Conservation (phyloP, 2,329 filamentous ascomycete genomes). For the Scytalidium sp. region DNA sequence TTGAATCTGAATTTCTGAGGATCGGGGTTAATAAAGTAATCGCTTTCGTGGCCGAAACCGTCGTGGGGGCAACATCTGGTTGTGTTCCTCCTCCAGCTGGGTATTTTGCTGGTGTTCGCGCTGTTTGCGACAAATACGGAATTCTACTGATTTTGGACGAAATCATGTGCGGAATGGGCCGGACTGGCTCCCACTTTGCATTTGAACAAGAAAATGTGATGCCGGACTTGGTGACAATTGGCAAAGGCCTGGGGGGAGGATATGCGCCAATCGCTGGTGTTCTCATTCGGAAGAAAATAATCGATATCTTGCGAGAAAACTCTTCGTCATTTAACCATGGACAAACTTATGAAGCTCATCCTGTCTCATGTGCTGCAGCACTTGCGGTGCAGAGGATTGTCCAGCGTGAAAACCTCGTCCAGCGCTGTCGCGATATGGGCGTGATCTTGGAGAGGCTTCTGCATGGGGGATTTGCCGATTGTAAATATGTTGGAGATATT, state of each 20-base stretch:
- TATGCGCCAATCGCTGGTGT: conserved; percentile 58
- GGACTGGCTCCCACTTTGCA: conserved; percentile 47
- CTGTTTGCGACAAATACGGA: conserved; percentile 65
- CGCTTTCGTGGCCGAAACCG: conserved; percentile 62
- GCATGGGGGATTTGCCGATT: conserved; percentile 32
- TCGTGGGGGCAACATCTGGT: conserved; percentile 65
- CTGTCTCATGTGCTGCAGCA: conserved; percentile 54
- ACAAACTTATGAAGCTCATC: conserved; percentile 55
- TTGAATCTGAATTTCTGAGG: conserved; percentile 56
- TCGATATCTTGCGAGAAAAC: conserved; percentile 29
- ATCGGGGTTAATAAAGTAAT: conserved; percentile 58
- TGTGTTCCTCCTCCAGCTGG: conserved; percentile 62
- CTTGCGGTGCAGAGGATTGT: conserved; percentile 60
- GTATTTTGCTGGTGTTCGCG: conserved; percentile 64
- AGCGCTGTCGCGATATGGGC: conserved; percentile 53
- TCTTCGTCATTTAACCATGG: conserved; percentile 9
- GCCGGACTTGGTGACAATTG: conserved; percentile 62
- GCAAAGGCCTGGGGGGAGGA: conserved; percentile 62
- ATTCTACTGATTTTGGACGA: conserved; percentile 73
- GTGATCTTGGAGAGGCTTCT: conserved; percentile 38
- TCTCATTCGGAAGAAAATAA: conserved; percentile 46
- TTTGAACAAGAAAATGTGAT: conserved; percentile 46
- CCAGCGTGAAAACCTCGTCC: conserved; percentile 48
- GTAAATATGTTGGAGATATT: conserved; percentile 52
- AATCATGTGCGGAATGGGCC: conserved; percentile 55